phyloP scores from a whole-genome alignment of 2,329 filamentous ascomycete genomes.

The Colletotrichum acutatum region DNA sequence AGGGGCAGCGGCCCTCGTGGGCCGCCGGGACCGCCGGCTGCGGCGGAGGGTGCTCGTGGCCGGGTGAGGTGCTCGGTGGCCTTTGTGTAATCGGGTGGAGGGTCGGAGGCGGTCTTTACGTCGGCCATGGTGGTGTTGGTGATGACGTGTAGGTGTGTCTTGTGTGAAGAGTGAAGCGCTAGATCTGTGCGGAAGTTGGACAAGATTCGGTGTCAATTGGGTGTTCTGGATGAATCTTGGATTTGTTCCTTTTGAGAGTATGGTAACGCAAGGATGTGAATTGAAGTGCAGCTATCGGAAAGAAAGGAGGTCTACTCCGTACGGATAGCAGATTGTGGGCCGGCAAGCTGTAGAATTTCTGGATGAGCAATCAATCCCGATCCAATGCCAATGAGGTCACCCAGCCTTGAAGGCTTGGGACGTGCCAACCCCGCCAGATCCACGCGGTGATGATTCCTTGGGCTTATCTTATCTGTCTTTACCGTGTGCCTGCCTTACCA shows the following conservation, averaged over 20 bases:
- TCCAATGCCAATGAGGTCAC: slow-evolving; percentile 17
- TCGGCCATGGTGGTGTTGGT: slow-evolving; percentile 14
- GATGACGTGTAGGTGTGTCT: too few relatives aligned
- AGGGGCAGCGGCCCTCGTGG: slow-evolving; percentile 72
- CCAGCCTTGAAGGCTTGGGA: neutral
- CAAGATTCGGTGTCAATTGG: neutral
- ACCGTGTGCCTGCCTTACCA: neutral
- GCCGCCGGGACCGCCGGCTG: slow-evolving; percentile 42
- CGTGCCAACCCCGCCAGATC: slow-evolving; percentile 32
- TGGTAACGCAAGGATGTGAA: neutral
- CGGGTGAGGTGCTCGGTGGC: slow-evolving; percentile 49
- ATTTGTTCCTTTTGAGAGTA: neutral
- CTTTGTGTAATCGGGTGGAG: slow-evolving; percentile 59
- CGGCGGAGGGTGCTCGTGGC: slow-evolving; percentile 36
- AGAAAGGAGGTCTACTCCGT: neutral
- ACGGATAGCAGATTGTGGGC: slow-evolving; percentile 5
- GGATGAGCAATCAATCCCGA: slow-evolving; percentile 22
- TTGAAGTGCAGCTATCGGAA: neutral
- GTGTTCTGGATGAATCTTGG: too few relatives aligned
- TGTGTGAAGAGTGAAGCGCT: neutral
- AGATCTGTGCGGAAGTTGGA: neutral
- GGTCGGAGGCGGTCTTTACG: slow-evolving; percentile 42
- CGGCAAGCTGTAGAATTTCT: slow-evolving; percentile 22
- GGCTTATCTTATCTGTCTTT: slow-evolving; percentile 6
- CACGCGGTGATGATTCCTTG: slow-evolving; percentile 18